Conservation (phyloP, 2,329 filamentous ascomycete genomes). For the Fusarium protoensiforme region DNA sequence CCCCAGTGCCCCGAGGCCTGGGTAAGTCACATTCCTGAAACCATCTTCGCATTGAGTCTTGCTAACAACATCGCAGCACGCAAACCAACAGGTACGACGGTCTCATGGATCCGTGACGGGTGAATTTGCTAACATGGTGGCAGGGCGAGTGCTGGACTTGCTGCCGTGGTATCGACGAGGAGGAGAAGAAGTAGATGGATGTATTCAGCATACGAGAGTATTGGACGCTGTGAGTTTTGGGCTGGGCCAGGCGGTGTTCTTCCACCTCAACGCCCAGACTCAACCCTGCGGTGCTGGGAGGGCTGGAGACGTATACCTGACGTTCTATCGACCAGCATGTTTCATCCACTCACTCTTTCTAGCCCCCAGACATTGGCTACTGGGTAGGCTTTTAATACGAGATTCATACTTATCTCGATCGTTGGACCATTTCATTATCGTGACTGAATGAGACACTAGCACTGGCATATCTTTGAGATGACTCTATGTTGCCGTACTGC, state of each 20-base stretch:
- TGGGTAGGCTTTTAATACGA: neutral
- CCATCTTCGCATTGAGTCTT: neutral
- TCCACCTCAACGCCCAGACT: neutral
- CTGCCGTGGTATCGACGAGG: neutral
- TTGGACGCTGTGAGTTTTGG: neutral
- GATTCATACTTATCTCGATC: neutral
- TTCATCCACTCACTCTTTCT: neutral
- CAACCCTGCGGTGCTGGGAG: neutral
- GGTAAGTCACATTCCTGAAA: neutral
- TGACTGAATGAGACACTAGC: too few relatives aligned
- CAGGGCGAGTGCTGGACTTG: neutral
- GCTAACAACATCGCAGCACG: neutral
- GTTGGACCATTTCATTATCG: neutral
- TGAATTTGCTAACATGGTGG: neutral
- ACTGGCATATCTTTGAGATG: neutral
- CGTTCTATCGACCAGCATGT: neutral
- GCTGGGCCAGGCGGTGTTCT: neutral
- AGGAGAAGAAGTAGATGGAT: neutral
- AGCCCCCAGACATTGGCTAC: neutral
- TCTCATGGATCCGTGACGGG: too few relatives aligned
- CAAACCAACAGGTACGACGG: neutral
- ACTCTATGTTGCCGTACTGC: neutral
- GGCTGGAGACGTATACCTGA: neutral
- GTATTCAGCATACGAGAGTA: neutral
- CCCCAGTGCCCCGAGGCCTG: neutral